phyloP scores from a whole-genome alignment of 140 eudicot genomes.

The Oenanthe javanica region DNA sequence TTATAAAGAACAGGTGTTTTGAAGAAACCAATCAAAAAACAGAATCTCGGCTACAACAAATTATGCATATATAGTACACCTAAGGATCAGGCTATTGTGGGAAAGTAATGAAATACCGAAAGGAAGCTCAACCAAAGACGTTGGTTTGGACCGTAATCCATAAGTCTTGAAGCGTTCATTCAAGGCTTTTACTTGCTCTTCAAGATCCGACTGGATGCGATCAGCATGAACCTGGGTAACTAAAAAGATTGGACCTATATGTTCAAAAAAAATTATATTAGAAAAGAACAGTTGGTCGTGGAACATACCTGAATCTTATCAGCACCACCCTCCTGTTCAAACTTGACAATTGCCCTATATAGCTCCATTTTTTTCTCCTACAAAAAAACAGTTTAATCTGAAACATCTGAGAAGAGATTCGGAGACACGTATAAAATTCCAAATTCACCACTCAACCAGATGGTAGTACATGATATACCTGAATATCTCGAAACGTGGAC shows the following conservation, averaged over 20 bases:
- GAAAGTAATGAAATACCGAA: slow-evolving; percentile 57
- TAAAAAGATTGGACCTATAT: slow-evolving; percentile 10
- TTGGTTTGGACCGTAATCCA: slow-evolving; percentile 87
- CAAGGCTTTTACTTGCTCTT: slow-evolving; percentile 70
- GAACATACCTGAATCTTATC: slow-evolving; percentile 63
- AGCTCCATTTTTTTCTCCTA: slow-evolving; percentile 98
- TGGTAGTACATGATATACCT: slow-evolving; percentile 36
- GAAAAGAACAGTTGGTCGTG: neutral
- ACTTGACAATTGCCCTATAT: slow-evolving; percentile 70
- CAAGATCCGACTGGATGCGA: slow-evolving; percentile 71
- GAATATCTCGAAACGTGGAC: slow-evolving; percentile 96
- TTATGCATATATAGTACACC: neutral
- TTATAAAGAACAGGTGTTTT: neutral
- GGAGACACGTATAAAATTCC: neutral
- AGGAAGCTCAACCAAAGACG: slow-evolving; percentile 82
- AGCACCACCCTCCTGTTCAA: slow-evolving; percentile 71
- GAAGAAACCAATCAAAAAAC: neutral
- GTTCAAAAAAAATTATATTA: neutral
- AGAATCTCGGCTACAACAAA: neutral
- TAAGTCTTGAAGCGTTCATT: slow-evolving; percentile 91
- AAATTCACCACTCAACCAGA: neutral
- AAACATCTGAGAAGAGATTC: neutral
- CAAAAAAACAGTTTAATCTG: slow-evolving; percentile 13
- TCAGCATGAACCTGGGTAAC: slow-evolving; percentile 54
- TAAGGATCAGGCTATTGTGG: neutral